These are phyloP conservation scores for Clarkia xantiana DNA, from an alignment of 345 rosid genomes.

Conservation along the genomic window DNA sequence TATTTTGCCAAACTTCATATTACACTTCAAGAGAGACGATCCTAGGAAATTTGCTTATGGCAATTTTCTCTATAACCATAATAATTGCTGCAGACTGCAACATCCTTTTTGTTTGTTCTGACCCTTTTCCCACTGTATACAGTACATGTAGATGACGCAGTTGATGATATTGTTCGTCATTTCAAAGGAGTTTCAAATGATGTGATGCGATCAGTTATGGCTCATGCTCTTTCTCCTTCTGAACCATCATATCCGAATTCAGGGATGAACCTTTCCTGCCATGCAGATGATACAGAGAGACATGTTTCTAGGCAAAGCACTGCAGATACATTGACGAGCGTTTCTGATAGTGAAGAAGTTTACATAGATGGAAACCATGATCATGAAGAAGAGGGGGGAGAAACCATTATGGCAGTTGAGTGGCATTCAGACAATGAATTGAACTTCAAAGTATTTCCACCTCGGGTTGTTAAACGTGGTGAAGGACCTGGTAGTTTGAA, in stretches of 20 bases:
- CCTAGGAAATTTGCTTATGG: no score
- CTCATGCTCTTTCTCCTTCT: conserved; percentile 24
- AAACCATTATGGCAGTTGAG: no score
- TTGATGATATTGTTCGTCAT: conserved; percentile 90
- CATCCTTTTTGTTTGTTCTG: no score
- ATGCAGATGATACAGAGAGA: conserved; percentile 40
- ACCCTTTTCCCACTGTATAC: conserved; percentile 3
- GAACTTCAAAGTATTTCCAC: conserved; percentile 39
- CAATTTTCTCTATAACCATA: no score
- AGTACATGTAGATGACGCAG: conserved; percentile 98
- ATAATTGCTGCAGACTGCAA: no score
- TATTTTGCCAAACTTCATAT: no score
- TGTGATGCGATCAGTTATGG: conserved; percentile 59
- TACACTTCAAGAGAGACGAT: no score
- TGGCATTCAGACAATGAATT: conserved; percentile 84
- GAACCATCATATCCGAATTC: conserved; percentile 21
- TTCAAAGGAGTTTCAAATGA: conserved; percentile 90
- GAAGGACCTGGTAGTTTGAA: conserved; percentile 25
- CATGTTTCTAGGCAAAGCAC: conserved; percentile 27
- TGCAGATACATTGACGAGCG: conserved; percentile 39
- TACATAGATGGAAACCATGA: conserved; percentile 30
- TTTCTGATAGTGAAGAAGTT: conserved; percentile 58
- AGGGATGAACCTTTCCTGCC: conserved; percentile 43
- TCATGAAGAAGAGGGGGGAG: conserved; percentile 29
- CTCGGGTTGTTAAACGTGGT: conserved; percentile 27